phyloP scores from a whole-genome alignment of 106 monocot species.

The Acorus gramineus region DNA sequence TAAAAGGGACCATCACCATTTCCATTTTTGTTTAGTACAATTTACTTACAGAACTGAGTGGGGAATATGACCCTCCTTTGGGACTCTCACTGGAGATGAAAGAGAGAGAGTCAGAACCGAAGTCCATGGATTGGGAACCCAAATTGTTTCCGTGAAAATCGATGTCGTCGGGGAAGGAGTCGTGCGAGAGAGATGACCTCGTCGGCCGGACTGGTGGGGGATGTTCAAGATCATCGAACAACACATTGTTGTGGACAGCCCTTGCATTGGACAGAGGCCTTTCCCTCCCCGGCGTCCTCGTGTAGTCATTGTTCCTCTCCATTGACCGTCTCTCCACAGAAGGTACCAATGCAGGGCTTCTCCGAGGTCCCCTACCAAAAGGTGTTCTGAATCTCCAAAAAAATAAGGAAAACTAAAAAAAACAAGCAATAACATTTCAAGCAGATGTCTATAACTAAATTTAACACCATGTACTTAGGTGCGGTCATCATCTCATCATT shows the following conservation, averaged over 20 bases:
- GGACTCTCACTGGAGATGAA: conserved; percentile 10
- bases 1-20: no score
- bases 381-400: no score
- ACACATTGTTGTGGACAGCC: not conserved
- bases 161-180: conserved; percentile 4
- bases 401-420: no score
- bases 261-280: conserved; percentile 1
- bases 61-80: conserved; percentile 1
- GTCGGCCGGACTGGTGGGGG: not conserved
- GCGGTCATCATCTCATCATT: no score
- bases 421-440: no score
- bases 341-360: no score
- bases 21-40: not conserved
- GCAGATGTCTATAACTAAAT: no score
- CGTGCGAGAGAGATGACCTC: not conserved
- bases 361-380: no score
- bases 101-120: conserved; percentile 7
- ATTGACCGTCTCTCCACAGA: conserved; percentile 1
- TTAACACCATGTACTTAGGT: no score
- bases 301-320: conserved; percentile 1
- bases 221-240: not conserved
- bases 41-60: conserved; percentile 11
- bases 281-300: conserved; percentile 10
- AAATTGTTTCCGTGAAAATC: conserved; percentile 2
- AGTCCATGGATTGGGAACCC: conserved; percentile 11